Evolutionary conservation across 352 stramenopile genomes (phyloP).

Genomic region (Globisporangium lucens): DNA sequence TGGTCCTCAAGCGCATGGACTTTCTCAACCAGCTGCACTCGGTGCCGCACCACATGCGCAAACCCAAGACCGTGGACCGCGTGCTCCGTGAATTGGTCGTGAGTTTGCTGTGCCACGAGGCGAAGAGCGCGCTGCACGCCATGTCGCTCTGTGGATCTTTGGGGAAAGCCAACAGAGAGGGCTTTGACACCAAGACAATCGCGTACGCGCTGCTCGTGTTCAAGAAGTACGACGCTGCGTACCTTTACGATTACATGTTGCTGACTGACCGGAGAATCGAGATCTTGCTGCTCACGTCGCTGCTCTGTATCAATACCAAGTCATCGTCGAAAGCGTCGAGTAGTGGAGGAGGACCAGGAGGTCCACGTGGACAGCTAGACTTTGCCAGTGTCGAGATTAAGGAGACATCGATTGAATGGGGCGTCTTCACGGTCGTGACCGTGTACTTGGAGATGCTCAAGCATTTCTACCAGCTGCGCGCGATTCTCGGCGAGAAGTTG

Average conservation of each 20-base stretch:
- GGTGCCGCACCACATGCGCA: conserved; percentile 26
- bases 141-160: conserved; percentile 19
- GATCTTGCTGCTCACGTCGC: conserved; percentile 52
- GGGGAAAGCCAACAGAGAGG: conserved; percentile 38
- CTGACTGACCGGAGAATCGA: conserved; percentile 44
- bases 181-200: conserved; percentile 40
- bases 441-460: conserved; percentile 57
- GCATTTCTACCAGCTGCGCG: conserved; percentile 47
- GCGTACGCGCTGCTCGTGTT: conserved; percentile 53
- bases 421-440: conserved; percentile 39
- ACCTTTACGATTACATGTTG: conserved; percentile 27
- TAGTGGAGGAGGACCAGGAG: neutral
- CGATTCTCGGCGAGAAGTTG: conserved; percentile 45
- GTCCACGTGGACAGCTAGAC: conserved; percentile 6
- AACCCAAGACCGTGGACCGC: conserved; percentile 29
- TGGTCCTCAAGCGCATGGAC: conserved; percentile 24
- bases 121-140: conserved; percentile 28
- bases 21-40: conserved; percentile 36
- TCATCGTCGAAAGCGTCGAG: neutral
- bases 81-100: conserved; percentile 51
- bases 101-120: conserved; percentile 35
- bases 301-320: conserved; percentile 35
- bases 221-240: conserved; percentile 41
- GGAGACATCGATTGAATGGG: conserved; percentile 46
- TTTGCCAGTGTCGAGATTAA: conserved; percentile 14